Evolutionary conservation across 805 yeast species (phyloP).

Genomic region (Yamadazyma akitaensis): DNA sequence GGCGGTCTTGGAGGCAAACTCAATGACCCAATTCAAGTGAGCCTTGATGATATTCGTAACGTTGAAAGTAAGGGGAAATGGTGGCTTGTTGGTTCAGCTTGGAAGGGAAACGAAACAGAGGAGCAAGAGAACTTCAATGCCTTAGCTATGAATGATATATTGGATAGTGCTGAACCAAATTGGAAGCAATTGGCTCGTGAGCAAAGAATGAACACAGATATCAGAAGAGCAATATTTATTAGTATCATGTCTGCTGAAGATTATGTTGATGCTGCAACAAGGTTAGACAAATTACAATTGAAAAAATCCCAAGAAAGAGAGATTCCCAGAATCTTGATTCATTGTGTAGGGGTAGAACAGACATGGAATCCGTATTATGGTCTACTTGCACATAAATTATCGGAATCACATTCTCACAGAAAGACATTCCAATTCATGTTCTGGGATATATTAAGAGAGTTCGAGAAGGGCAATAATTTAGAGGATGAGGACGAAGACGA

Average conservation of each 20-base stretch:
- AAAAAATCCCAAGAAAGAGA: slow-evolving; percentile 82
- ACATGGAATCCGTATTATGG: slow-evolving; percentile 90
- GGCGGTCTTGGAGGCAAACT: slow-evolving; percentile 49
- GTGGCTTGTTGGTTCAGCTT: slow-evolving; percentile 99
- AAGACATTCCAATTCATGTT: slow-evolving; percentile 84
- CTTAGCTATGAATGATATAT: slow-evolving; percentile 52
- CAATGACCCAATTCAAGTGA: slow-evolving; percentile 78
- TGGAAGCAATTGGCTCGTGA: slow-evolving; percentile 83
- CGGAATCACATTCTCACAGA: slow-evolving; percentile 69
- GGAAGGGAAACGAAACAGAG: slow-evolving; percentile 63
- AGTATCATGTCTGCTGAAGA: slow-evolving; percentile 95
- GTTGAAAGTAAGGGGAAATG: slow-evolving; percentile 87
- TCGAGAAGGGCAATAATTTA: slow-evolving; percentile 49
- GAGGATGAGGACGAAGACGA: slow-evolving; percentile 41
- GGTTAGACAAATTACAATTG: slow-evolving; percentile 73
- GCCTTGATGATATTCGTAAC: slow-evolving; percentile 74
- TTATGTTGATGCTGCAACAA: slow-evolving; percentile 79
- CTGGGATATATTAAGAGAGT: slow-evolving; percentile 79
- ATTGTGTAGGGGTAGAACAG: slow-evolving; percentile 81
- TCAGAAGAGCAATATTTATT: slow-evolving; percentile 89
- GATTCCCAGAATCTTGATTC: slow-evolving; percentile 78
- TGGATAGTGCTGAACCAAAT: slow-evolving; percentile 73
- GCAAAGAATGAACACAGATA: slow-evolving; percentile 93
- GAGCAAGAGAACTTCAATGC: slow-evolving; percentile 27
- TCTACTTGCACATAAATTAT: slow-evolving; percentile 68